Conservation (phyloP, 768 basidiomycete species). For the Naganishia randhawae region DNA sequence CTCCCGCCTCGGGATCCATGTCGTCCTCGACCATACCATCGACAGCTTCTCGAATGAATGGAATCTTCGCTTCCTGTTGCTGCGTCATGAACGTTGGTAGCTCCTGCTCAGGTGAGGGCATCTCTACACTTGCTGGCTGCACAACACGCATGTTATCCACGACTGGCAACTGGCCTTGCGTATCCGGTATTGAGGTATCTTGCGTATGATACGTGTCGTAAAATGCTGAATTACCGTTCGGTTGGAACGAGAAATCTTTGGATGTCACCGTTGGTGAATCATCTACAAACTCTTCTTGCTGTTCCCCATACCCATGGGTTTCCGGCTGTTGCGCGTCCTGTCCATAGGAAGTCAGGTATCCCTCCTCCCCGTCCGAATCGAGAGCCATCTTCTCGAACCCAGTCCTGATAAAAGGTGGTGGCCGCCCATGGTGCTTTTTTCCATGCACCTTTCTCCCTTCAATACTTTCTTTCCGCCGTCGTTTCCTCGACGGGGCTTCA, state of each 20-base stretch:
- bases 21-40: conserved; percentile 10
- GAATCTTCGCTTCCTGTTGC: neutral
- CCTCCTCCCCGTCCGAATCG: neutral
- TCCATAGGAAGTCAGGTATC: neutral
- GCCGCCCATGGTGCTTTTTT: neutral
- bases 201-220: conserved; percentile 10
- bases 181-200: conserved; percentile 1
- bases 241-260: conserved; percentile 5
- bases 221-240: neutral
- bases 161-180: neutral
- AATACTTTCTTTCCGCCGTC: conserved; percentile 17
- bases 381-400: conserved; percentile 11
- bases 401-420: conserved; percentile 9
- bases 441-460: neutral
- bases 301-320: neutral
- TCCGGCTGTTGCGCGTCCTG: neutral
- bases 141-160: neutral
- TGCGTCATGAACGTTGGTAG: neutral
- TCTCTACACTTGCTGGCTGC: conserved; percentile 1
- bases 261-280: neutral
- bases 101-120: neutral
- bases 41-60: neutral
- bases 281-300: conserved; percentile 7
- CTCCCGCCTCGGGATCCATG: conserved; percentile 11
- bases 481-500: conserved; percentile 20